A percentile compares a stretch with the other conserved stretches of the same genome.
Conservation (phyloP, 108 stramenopile genomes). For the Schizochytrium sp. region DNA sequence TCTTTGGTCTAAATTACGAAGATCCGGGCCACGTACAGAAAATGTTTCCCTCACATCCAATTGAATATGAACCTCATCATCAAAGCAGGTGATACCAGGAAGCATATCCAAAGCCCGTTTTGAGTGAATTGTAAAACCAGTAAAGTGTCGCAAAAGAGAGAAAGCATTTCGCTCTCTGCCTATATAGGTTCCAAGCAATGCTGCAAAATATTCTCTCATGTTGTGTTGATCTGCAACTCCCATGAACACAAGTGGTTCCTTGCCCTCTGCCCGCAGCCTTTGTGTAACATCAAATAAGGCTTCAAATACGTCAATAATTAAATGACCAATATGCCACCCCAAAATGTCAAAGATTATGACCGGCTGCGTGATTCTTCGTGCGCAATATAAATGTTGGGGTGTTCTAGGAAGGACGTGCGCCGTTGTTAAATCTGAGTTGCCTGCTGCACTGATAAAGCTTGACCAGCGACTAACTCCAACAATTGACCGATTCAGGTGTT, state of each 20-base stretch:
- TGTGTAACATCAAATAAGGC: not conserved
- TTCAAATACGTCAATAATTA: slow-evolving; percentile 22
- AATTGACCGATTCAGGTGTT: not conserved
- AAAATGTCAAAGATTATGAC: not conserved
- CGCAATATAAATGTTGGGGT: not conserved
- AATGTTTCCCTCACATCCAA: not conserved
- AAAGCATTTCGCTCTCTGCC: not conserved
- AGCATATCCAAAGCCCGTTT: not conserved
- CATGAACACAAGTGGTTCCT: not conserved
- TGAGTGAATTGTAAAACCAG: not conserved
- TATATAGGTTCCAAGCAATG: not conserved
- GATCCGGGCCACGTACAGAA: not conserved
- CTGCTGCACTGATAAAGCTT: not conserved
- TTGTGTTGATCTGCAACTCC: not conserved
- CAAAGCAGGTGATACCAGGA: slow-evolving; percentile 13
- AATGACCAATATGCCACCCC: slow-evolving; percentile 1
- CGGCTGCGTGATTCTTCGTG: slow-evolving; percentile 16
- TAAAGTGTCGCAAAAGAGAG: not conserved
- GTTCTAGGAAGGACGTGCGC: not conserved
- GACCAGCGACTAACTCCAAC: not conserved
- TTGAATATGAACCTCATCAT: not conserved
- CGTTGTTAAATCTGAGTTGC: not conserved
- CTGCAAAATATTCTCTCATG: not conserved
- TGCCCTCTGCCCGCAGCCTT: not conserved
- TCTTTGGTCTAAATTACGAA: not conserved